Conservation (phyloP, 2,329 filamentous ascomycete genomes). For the Epichloe scottii region DNA sequence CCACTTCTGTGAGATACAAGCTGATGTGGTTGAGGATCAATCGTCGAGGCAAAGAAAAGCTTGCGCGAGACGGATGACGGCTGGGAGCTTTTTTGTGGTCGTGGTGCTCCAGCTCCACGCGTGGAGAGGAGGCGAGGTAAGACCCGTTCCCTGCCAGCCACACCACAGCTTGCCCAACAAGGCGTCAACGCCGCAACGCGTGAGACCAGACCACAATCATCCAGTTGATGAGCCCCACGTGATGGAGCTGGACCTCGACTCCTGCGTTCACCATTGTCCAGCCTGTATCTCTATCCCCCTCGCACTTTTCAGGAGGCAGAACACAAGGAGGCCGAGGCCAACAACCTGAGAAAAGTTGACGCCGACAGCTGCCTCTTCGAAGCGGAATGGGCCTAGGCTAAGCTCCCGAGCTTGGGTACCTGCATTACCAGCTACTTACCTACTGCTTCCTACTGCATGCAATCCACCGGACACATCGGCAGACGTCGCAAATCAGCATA, state of each 20-base stretch:
- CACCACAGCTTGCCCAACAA: too few relatives aligned
- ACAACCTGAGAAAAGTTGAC: background rate
- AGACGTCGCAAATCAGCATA: background rate
- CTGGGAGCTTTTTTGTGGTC: constrained; percentile 6
- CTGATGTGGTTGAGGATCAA: constrained; percentile 1
- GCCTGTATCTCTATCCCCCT: background rate
- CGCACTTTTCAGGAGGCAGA: too few relatives aligned
- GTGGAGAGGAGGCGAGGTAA: background rate
- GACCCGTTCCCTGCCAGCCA: background rate
- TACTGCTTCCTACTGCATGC: background rate
- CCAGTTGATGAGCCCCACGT: constrained; percentile 6
- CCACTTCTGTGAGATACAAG: background rate
- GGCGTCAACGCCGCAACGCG: too few relatives aligned
- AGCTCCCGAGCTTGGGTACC: background rate
- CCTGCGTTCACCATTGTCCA: background rate
- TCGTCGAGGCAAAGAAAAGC: constrained; percentile 1
- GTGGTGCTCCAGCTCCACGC: constrained; percentile 6
- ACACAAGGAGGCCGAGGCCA: background rate
- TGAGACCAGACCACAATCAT: background rate
- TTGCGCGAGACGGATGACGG: background rate
- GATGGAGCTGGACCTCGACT: constrained; percentile 2
- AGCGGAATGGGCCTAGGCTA: background rate
- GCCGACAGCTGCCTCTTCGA: background rate
- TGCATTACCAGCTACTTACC: background rate
- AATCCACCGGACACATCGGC: background rate